Evolutionary conservation across 352 stramenopile species (phyloP), one percentile per base, ranked within the genome.

Genomic region (Globisporangium lucens): DNA sequence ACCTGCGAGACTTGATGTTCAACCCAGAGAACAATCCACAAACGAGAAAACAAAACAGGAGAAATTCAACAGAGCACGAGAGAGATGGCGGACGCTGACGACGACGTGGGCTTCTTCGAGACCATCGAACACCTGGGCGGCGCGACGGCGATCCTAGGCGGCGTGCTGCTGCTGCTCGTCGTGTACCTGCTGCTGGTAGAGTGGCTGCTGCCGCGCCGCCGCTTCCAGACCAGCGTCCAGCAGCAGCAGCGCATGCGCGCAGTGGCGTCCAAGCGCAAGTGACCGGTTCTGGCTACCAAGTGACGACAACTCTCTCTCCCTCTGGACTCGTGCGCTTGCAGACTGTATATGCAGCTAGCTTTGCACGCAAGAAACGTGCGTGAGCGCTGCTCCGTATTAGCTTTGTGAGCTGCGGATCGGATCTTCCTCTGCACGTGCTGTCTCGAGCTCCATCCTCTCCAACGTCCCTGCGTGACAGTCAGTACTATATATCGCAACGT

Each of bases 71-170:
- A 51, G 43, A 41, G 30, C 43, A 27, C 24, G 17, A 30, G 1
- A 41, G 29, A 17, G 36, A 29, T 43, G 20, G 17, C 63, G 12
- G 33, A 53, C 51, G 41, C 41, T n/a, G 38, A 36, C 2, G 35
- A 38, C 12, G 66, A 57, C 38, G 68, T 86, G 49, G 78, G 62
- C 29, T 88, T 88, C 61, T 15, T 62, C 17, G 79, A 86, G 58
- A 88, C 77, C 17, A 33, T 86, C 22, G 77, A 75, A 17, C 76
- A 82, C 55, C 61, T 86, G 35, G 77, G 79, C 49, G 77, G 79
- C 4, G 22, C 71, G 3, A 47, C 53, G 8, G 65, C 52, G 17
- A 20, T 88, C 2, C 49, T 66, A 0, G 72, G 74, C 6, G 65
- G 47, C 13, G 76, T 88, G 63, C 29, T 86, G 52, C 35, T 77